Evolutionary conservation across 768 basidiomycete species (phyloP), one percentile per base, ranked within the genome.

Genomic region (Leccinum incarnatum): DNA sequence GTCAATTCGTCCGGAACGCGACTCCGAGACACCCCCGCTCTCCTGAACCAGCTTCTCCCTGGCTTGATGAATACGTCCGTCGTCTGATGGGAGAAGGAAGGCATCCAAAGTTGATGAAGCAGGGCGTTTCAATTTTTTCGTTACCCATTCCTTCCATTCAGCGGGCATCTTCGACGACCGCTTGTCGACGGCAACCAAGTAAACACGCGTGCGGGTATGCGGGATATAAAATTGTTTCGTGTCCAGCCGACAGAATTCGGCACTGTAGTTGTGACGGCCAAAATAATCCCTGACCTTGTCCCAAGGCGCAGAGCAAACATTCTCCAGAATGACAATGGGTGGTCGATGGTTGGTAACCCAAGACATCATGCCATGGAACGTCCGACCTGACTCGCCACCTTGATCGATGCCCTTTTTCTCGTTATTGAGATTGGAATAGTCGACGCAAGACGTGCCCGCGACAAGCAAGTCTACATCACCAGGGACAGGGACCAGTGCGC

Each of bases 351-450:
- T 88, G 52, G 79, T 81, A 47, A 97, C 89, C 92, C 93, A 98
- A 30, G 83, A 83, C 81, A 95, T 85, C 95, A 98, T 98, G 9
- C 95, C 95, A 46, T 87, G 83, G 72, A 97, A 98, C 0, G 95
- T 98, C 37, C 90, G 81, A 7, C 95, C 94, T 14, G 94, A 96
- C 73, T 98, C 95, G 49, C 95, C 95, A 57, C 89, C 87, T 6
- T 81, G 93, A 50, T 93, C 86, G 30, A 98, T 91, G 34, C 85
- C 88, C 71, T 98, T 93, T 71, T 93, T 93, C 69, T 91, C 83
- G 65, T 89, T 94, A 72, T 98, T 98, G 58, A 98, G 81, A 67
- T 89, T 93, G n/a, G 95, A 97, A 65, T 96, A 97, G 69, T 97
- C 95, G 62, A 97, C 95, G 61, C 95, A 98, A 21, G 94, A 96